Conservation (phyloP, 2,329 filamentous ascomycete genomes). For the Lachnellula suecica region DNA sequence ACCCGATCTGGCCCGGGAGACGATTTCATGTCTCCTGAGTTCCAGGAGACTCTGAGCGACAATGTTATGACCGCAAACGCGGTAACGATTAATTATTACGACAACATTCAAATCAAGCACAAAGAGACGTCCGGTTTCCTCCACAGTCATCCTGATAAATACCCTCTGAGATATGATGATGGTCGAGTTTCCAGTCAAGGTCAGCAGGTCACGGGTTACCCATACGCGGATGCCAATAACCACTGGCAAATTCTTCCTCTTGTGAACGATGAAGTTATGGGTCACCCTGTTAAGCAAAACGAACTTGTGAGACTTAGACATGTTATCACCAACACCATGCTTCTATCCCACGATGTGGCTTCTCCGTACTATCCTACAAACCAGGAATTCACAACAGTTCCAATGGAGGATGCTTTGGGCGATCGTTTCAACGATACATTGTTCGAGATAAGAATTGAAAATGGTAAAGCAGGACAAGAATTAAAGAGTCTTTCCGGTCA, state of each 20-base stretch:
- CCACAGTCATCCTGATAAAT: constrained; percentile 86
- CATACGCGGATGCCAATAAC: constrained; percentile 98
- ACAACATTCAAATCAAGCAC: constrained; percentile 83
- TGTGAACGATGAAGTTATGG: constrained; percentile 55
- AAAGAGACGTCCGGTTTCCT: constrained; percentile 97
- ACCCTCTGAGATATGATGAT: constrained; percentile 95
- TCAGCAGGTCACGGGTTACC: constrained; percentile 97
- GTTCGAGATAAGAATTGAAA: constrained; percentile 89
- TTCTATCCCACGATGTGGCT: constrained; percentile 94
- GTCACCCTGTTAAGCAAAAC: constrained; percentile 73
- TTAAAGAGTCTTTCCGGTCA: constrained; percentile 90
- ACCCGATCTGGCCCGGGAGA: constrained; percentile 88
- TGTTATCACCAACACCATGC: constrained; percentile 77
- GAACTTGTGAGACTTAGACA: constrained; percentile 87
- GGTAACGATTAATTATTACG: constrained; percentile 84
- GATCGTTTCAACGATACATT: constrained; percentile 83
- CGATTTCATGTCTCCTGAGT: constrained; percentile 98
- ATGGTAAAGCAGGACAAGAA: constrained; percentile 75
- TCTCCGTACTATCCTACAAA: constrained; percentile 96
- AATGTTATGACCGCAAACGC: constrained; percentile 90
- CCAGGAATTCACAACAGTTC: constrained; percentile 92
- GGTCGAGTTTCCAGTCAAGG: constrained; percentile 96
- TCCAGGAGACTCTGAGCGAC: constrained; percentile 95
- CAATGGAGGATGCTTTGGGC: constrained; percentile 68
- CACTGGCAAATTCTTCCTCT: constrained; percentile 89